phyloP scores from a whole-genome alignment of 139 green algal genomes.

The Chlamydomonas applanata region DNA sequence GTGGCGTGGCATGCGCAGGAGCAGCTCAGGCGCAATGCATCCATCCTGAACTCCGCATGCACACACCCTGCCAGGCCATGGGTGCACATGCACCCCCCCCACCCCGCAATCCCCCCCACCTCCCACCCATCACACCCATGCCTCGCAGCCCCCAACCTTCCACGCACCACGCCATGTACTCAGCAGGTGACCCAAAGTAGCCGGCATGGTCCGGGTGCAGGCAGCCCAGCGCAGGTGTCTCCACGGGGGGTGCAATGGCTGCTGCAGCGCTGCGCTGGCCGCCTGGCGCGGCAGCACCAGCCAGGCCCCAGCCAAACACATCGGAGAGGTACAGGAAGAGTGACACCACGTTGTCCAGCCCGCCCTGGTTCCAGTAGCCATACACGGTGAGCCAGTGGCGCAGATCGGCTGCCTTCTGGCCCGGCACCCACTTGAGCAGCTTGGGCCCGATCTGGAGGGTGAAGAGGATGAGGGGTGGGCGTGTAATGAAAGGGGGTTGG shows the following conservation, averaged over 20 bases:
- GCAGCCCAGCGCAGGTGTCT: constrained; percentile 90
- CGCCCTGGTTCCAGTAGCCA: constrained; percentile 94
- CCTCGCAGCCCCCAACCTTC: no score
- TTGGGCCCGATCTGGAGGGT: constrained; percentile 96
- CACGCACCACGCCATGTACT: constrained; percentile 83
- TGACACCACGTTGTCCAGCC: constrained; percentile 64
- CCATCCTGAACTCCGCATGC: no score
- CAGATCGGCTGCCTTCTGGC: constrained; percentile 86
- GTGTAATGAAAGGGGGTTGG: constrained; percentile 42
- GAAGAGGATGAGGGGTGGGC: background rate
- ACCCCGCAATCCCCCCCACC: no score
- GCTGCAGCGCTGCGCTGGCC: no score
- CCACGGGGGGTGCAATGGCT: constrained; percentile 43
- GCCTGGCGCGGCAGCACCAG: no score
- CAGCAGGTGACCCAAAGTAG: constrained; percentile 68
- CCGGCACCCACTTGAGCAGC: constrained; percentile 93
- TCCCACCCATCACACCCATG: no score
- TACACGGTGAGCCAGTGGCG: constrained; percentile 94
- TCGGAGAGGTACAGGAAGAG: constrained; percentile 90
- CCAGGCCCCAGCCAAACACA: constrained; percentile 22
- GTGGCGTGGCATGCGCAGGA: no score
- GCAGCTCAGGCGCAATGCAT: no score
- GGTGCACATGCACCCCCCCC: no score
- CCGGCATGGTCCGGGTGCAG: constrained; percentile 75
- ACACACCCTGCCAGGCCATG: no score